phyloP scores from a whole-genome alignment of 331 rosid genomes.

The Malus hybrid region DNA sequence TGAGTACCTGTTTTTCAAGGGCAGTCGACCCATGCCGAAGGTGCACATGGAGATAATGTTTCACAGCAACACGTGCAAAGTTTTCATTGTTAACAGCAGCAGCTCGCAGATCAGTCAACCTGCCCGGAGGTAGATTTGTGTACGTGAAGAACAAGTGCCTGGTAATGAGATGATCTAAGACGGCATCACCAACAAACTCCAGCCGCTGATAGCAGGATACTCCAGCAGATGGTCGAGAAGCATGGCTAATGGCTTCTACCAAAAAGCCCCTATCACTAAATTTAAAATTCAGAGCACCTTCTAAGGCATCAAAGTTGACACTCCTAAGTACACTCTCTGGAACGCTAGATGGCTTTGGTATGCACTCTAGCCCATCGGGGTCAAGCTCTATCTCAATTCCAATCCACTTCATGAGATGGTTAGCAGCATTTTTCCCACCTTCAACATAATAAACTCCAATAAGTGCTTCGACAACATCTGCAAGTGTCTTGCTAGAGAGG shows the following conservation, averaged over 20 bases:
- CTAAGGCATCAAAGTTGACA: slow-evolving; percentile 71
- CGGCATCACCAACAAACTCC: slow-evolving; percentile 98
- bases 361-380: slow-evolving; percentile 58
- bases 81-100: slow-evolving; percentile 99
- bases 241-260: slow-evolving; percentile 94
- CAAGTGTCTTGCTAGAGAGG: slow-evolving; percentile 96
- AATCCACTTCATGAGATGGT: slow-evolving; percentile 94
- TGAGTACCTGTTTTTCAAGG: slow-evolving; percentile 92
- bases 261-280: slow-evolving; percentile 77
- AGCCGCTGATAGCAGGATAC: slow-evolving; percentile 97
- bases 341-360: slow-evolving; percentile 44
- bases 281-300: slow-evolving; percentile 57
- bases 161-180: slow-evolving; percentile 92
- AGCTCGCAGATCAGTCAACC: slow-evolving; percentile 94
- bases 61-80: slow-evolving; percentile 97
- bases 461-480: slow-evolving; percentile 98
- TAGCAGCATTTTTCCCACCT: slow-evolving; percentile 85
- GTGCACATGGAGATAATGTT: slow-evolving; percentile 77
- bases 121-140: slow-evolving; percentile 91
- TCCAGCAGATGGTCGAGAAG: slow-evolving; percentile 97
- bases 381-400: slow-evolving; percentile 90
- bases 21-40: slow-evolving; percentile 97
- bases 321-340: slow-evolving; percentile 73
- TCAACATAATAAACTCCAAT: slow-evolving; percentile 93
- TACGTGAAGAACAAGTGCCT: slow-evolving; percentile 90